Evolutionary conservation across 345 rosid genomes (phyloP).

Genomic region (Cardamine chenopodiifolia): DNA sequence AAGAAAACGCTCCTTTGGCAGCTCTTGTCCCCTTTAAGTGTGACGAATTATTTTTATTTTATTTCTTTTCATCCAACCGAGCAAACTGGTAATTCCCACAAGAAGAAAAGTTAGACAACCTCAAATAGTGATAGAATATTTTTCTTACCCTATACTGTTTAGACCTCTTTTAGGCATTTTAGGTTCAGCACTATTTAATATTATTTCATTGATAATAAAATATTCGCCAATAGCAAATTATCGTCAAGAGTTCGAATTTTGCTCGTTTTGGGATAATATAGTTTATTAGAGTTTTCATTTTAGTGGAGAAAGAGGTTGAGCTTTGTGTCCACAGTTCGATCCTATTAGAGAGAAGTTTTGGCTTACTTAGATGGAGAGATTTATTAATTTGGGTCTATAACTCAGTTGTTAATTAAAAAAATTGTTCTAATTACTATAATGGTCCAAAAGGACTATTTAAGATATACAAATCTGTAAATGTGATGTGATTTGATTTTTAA

Average conservation of each 20-base stretch:
- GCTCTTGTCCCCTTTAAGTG: slow-evolving; percentile 25
- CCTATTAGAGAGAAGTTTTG: background rate
- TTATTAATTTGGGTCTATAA: background rate
- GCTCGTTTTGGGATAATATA: background rate
- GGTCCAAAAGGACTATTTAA: slow-evolving; percentile 5
- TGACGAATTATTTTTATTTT: background rate
- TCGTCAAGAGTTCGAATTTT: slow-evolving; percentile 13
- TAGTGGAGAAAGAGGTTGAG: background rate
- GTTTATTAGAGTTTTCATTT: background rate
- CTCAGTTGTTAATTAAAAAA: background rate
- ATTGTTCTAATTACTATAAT: background rate
- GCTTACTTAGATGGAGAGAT: background rate
- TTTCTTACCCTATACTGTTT: slow-evolving; percentile 19
- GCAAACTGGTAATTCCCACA: slow-evolving; percentile 26
- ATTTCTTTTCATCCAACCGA: background rate
- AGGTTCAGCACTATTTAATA: background rate
- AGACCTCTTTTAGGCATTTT: background rate
- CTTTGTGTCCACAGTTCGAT: background rate
- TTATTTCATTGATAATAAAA: background rate
- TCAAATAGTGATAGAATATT: slow-evolving; percentile 16
- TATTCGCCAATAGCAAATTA: background rate
- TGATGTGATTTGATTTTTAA: background rate
- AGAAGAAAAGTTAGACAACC: slow-evolving; percentile 40
- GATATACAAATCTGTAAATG: background rate
- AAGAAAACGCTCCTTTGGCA: slow-evolving; percentile 30